Percentiles rank a stretch among this genome's conserved stretches.
Conservation (phyloP, 768 basidiomycete genomes). For the Pulveroboletus sp. region DNA sequence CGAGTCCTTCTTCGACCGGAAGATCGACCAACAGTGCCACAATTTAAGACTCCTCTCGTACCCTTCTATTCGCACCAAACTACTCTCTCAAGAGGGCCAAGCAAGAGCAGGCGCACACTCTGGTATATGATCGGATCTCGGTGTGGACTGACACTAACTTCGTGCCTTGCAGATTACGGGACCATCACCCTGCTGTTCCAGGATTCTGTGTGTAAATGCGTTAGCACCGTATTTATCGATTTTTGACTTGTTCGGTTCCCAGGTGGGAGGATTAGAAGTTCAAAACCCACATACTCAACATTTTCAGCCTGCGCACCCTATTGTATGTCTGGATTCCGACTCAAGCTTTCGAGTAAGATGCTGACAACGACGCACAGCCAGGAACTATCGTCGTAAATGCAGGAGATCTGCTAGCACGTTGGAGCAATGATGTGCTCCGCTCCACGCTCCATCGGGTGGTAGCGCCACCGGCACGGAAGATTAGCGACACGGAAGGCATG, state of each 20-base stretch:
- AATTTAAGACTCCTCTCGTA: constrained; percentile 80
- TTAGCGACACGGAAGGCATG: constrained; percentile 46
- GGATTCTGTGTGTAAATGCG: constrained; percentile 46
- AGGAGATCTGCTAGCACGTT: constrained; percentile 74
- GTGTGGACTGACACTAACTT: neutral
- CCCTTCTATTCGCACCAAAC: constrained; percentile 60
- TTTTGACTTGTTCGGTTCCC: constrained; percentile 2
- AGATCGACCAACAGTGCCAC: constrained; percentile 72
- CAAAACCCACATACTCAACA: constrained; percentile 71
- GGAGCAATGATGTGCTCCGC: constrained; percentile 76
- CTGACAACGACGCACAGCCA: constrained; percentile 40
- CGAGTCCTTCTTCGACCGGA: constrained; percentile 70
- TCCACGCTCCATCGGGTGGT: constrained; percentile 84
- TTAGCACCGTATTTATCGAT: neutral
- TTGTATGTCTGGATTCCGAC: constrained; percentile 43
- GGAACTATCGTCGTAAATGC: constrained; percentile 81
- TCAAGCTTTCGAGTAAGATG: neutral
- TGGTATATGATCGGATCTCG: constrained; percentile 32
- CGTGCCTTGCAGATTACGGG: constrained; percentile 58
- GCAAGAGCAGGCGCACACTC: constrained; percentile 82
- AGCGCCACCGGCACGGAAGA: constrained; percentile 52
- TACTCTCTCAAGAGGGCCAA: constrained; percentile 60
- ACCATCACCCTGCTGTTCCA: constrained; percentile 81
- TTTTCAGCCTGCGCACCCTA: constrained; percentile 70
- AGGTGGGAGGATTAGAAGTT: constrained; percentile 80